Percentiles rank a stretch among this genome's conserved stretches.
Conservation (phyloP, 352 stramenopile genomes). For the Pilasporangium apinafurcum region DNA sequence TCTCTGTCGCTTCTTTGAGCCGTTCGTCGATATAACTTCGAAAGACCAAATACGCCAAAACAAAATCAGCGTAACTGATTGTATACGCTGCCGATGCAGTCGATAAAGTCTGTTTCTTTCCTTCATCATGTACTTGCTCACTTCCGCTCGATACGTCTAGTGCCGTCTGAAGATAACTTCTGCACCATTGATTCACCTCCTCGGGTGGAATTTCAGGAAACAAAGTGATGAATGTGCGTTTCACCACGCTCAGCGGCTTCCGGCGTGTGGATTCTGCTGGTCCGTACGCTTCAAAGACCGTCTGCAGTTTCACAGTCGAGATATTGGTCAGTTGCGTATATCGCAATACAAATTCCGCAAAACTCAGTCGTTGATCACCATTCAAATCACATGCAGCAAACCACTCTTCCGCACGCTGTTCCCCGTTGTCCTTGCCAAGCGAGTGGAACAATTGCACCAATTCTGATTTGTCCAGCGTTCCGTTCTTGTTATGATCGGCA, state of each 20-base stretch:
- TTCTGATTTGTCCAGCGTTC: conserved; percentile 27
- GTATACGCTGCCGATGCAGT: conserved; percentile 2
- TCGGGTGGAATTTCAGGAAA: conserved; percentile 16
- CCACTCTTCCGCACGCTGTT: conserved; percentile 29
- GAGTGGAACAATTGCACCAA: conserved; percentile 21
- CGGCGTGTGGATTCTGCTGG: conserved; percentile 17
- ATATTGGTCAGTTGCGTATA: conserved; percentile 40
- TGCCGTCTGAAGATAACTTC: no score
- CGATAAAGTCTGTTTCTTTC: no score
- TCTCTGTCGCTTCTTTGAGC: conserved; percentile 11
- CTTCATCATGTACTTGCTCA: no score
- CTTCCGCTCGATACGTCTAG: no score
- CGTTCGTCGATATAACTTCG: conserved; percentile 13
- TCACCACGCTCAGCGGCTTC: conserved; percentile 26
- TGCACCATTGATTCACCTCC: conserved; percentile 25
- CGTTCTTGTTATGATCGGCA: conserved; percentile 24
- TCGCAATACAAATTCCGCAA: conserved; percentile 61
- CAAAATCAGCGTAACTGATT: conserved; percentile 51
- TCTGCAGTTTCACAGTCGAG: conserved; percentile 23
- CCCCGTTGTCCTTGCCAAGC: conserved; percentile 14
- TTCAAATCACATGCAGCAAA: conserved; percentile 24
- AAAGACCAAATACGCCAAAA: conserved; percentile 52
- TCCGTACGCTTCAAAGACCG: conserved; percentile 31
- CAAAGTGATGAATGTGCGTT: conserved; percentile 16
- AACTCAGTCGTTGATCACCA: conserved; percentile 25